Percentiles rank a stretch among this genome's conserved stretches.
These are phyloP conservation scores for Alternaria sp. DNA, from an alignment of 2,329 filamentous ascomycete genomes.

Conservation along the genomic window DNA sequence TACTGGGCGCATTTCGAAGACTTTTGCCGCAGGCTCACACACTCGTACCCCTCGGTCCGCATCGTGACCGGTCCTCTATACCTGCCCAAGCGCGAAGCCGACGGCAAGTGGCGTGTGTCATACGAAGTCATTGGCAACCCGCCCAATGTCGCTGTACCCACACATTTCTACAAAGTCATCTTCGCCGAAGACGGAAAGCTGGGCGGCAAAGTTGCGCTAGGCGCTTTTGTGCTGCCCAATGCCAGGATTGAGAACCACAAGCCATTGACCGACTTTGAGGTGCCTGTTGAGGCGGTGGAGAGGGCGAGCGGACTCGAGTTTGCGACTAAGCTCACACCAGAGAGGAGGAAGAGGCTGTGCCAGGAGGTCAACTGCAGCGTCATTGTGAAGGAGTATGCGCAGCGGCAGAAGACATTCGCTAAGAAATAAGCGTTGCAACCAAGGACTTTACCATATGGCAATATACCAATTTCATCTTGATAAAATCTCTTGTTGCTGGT, in stretches of 20 bases:
- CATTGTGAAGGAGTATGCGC: constrained; percentile 80
- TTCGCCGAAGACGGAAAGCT: constrained; percentile 83
- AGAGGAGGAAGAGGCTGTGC: constrained; percentile 81
- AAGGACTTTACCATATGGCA: not conserved
- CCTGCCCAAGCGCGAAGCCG: constrained; percentile 83
- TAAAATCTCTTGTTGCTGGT: constrained; percentile 18
- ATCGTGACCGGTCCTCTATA: constrained; percentile 95
- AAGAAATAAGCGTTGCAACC: constrained; percentile 31
- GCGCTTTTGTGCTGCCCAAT: constrained; percentile 95
- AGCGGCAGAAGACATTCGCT: constrained; percentile 61
- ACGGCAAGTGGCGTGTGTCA: constrained; percentile 93
- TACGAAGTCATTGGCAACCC: constrained; percentile 97
- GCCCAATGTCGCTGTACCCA: constrained; percentile 93
- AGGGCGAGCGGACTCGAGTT: constrained; percentile 93
- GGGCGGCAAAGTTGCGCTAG: constrained; percentile 77
- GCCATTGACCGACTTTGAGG: constrained; percentile 90
- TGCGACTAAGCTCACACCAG: constrained; percentile 76
- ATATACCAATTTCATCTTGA: constrained; percentile 9
- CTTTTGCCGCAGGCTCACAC: constrained; percentile 86
- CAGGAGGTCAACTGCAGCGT: constrained; percentile 85
- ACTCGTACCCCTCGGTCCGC: constrained; percentile 83
- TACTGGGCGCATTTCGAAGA: constrained; percentile 99
- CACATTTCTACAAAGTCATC: constrained; percentile 99
- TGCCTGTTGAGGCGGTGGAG: constrained; percentile 92
- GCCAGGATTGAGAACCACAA: constrained; percentile 87